Conservation (phyloP, 306 rosid species). For the Alnus glutinosa region DNA sequence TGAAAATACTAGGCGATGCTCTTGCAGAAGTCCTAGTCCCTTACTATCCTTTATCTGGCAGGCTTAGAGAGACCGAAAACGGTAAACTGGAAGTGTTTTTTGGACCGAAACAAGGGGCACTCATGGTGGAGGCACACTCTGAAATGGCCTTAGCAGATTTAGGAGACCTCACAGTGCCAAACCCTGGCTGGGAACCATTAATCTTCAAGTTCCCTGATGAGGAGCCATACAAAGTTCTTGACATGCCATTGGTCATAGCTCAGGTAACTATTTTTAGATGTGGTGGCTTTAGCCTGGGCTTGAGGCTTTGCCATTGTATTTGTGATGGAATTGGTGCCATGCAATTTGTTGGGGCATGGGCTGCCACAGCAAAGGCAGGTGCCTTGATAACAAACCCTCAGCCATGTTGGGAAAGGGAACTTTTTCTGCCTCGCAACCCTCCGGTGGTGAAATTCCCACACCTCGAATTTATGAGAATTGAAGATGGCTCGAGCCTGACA, state of each 20-base stretch:
- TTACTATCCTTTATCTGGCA: conserved; percentile 80
- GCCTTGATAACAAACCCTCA: conserved; percentile 43
- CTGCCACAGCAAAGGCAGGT: conserved; percentile 68
- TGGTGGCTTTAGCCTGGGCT: conserved; percentile 90
- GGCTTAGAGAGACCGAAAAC: conserved; percentile 66
- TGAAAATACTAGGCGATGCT: conserved; percentile 44
- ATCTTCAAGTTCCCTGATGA: conserved; percentile 73
- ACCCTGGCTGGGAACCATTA: conserved; percentile 88
- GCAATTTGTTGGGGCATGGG: conserved; percentile 86
- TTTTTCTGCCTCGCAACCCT: conserved; percentile 63
- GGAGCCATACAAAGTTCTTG: conserved; percentile 80
- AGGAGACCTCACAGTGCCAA: conserved; percentile 73
- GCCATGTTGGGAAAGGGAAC: conserved; percentile 77
- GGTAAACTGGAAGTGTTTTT: conserved; percentile 84
- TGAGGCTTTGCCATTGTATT: conserved; percentile 91
- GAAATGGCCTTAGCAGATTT: conserved; percentile 48
- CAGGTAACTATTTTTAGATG: conserved; percentile 73
- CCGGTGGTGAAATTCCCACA: conserved; percentile 69
- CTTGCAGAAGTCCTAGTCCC: conserved; percentile 80
- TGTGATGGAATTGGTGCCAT: conserved; percentile 95
- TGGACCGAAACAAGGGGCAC: conserved; percentile 67
- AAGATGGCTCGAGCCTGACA: conserved; percentile 72
- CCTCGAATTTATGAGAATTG: conserved; percentile 74
- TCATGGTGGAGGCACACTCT: conserved; percentile 71
- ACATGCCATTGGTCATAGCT: conserved; percentile 88